These are phyloP conservation scores for Austropuccinia psidii DNA, from an alignment of 1,284 basidiomycete genomes.

Conservation along the genomic window DNA sequence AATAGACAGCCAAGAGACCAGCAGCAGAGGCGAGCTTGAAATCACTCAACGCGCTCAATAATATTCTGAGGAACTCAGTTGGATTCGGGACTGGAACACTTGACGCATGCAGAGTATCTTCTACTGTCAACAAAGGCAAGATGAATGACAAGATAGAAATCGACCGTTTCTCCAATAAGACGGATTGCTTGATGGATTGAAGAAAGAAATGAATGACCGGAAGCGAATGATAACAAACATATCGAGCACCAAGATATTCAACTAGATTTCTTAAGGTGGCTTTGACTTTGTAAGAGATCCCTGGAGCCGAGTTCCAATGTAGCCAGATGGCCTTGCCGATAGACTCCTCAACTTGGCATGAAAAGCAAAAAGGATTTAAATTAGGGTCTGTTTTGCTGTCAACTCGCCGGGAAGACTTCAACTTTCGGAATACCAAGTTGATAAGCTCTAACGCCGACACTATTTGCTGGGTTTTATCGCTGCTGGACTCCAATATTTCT, in stretches of 20 bases:
- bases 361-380: neutral
- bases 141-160: conserved; percentile 17
- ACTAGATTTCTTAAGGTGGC: conserved; percentile 22
- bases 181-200: conserved; percentile 5
- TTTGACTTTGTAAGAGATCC: conserved; percentile 27
- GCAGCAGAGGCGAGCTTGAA: conserved; percentile 27
- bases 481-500: neutral
- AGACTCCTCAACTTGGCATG: neutral
- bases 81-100: neutral
- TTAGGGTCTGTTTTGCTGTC: too few species aligned
- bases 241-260: conserved; percentile 13
- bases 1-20: conserved; percentile 22
- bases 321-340: conserved; percentile 16
- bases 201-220: conserved; percentile 19
- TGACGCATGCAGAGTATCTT: neutral
- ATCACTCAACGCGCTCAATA: conserved; percentile 17
- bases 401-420: conserved; percentile 1
- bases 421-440: conserved; percentile 18
- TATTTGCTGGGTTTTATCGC: neutral
- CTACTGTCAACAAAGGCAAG: conserved; percentile 3
- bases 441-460: conserved; percentile 20
- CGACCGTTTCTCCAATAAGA: conserved; percentile 26
- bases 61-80: conserved; percentile 11
- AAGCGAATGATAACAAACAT: too few species aligned
- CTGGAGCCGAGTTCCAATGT: conserved; percentile 22